Evolutionary conservation across 2,329 filamentous ascomycete genomes (phyloP).

Genomic region (Talaromyces islandicus): DNA sequence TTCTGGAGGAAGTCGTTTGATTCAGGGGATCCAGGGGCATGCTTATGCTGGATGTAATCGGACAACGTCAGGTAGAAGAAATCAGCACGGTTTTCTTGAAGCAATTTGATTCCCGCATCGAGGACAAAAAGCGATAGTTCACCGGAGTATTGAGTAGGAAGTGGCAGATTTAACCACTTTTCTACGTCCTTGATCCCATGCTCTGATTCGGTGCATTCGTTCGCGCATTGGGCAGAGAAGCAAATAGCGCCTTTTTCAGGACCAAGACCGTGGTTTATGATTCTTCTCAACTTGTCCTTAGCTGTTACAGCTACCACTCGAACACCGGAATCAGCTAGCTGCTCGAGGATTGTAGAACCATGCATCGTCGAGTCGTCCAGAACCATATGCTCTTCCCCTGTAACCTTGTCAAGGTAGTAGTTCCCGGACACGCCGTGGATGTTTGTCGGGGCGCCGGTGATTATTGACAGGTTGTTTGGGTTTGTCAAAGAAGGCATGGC

Average conservation of each 20-base stretch:
- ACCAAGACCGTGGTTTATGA: constrained; percentile 32
- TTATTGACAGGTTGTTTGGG: constrained; percentile 42
- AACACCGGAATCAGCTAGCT: constrained; percentile 34
- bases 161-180: constrained; percentile 30
- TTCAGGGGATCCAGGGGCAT: constrained; percentile 31
- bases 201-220: constrained; percentile 23
- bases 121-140: constrained; percentile 41
- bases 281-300: constrained; percentile 41
- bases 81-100: constrained; percentile 34
- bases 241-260: constrained; percentile 25
- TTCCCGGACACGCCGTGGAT: constrained; percentile 41
- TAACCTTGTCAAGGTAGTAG: constrained; percentile 37
- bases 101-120: constrained; percentile 38
- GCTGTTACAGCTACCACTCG: constrained; percentile 40
- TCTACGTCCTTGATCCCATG: constrained; percentile 33
- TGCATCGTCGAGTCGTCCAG: constrained; percentile 35
- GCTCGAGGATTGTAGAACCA: constrained; percentile 37
- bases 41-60: constrained; percentile 42
- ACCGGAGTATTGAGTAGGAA: constrained; percentile 38
- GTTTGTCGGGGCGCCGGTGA: constrained; percentile 35
- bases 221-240: constrained; percentile 34
- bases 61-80: constrained; percentile 41
- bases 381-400: constrained; percentile 37
- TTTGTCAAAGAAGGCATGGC: constrained; percentile 43
- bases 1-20: constrained; percentile 33